These are phyloP conservation scores for Pseudonitzschia multistriata DNA, from an alignment of 108 stramenopile genomes.

Conservation along the genomic window DNA sequence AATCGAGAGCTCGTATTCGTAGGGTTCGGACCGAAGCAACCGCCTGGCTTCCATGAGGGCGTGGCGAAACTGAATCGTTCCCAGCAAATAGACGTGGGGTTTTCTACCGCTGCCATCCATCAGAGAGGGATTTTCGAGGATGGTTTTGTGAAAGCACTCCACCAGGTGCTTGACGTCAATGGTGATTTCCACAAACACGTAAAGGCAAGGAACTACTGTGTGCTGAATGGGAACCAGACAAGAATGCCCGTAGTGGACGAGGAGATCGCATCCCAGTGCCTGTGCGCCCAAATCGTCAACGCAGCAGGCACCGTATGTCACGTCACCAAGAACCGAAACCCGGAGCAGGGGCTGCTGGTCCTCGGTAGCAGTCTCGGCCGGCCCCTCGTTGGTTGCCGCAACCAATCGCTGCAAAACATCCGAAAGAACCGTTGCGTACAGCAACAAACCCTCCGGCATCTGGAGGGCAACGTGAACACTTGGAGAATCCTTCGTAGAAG, in stretches of 20 bases:
- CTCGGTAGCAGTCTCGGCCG: slow-evolving; percentile 1
- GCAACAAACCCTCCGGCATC: slow-evolving; percentile 95
- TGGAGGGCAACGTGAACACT: slow-evolving; percentile 84
- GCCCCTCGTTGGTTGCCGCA: background rate
- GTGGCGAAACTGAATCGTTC: slow-evolving; percentile 88
- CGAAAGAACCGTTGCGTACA: slow-evolving; percentile 93
- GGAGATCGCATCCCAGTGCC: slow-evolving; percentile 84
- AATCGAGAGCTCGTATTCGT: slow-evolving; percentile 37
- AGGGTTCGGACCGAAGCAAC: slow-evolving; percentile 22
- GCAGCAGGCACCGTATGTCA: slow-evolving; percentile 99
- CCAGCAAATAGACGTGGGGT: slow-evolving; percentile 46
- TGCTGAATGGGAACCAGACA: slow-evolving; percentile 94
- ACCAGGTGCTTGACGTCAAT: slow-evolving; percentile 90
- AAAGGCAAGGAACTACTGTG: slow-evolving; percentile 86
- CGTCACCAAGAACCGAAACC: slow-evolving; percentile 91
- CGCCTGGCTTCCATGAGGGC: slow-evolving; percentile 76
- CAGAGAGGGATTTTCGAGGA: slow-evolving; percentile 12
- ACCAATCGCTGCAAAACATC: slow-evolving; percentile 89
- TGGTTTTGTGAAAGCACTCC: slow-evolving; percentile 66
- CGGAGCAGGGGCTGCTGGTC: slow-evolving; percentile 25
- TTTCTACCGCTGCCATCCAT: background rate
- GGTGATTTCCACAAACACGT: slow-evolving; percentile 98
- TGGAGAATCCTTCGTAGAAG: background rate
- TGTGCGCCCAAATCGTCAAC: slow-evolving; percentile 94
- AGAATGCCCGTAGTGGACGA: slow-evolving; percentile 98